Evolutionary conservation across 306 rosid genomes (phyloP).

Genomic region (Aeschynomene evenia): DNA sequence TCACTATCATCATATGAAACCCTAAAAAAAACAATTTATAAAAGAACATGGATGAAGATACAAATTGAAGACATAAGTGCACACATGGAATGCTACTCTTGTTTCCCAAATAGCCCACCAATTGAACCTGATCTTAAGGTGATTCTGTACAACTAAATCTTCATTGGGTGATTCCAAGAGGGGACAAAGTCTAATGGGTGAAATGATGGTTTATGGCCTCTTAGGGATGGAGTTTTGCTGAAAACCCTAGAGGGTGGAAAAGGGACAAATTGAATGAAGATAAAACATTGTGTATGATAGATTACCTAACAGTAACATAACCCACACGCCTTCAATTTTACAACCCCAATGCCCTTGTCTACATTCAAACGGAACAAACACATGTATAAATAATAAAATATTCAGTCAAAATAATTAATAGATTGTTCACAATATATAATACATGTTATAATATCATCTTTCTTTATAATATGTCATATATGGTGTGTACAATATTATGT

Average conservation of each 20-base stretch:
- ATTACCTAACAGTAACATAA: conserved; percentile 42
- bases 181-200: conserved; percentile 35
- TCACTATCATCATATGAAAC: conserved; percentile 15
- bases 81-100: conserved; percentile 25
- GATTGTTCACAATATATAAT: too few relatives aligned
- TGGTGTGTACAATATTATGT: too few relatives aligned
- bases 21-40: conserved; percentile 10
- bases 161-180: conserved; percentile 25
- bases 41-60: conserved; percentile 32
- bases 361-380: conserved; percentile 39
- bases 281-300: conserved; percentile 37
- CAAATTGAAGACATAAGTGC: conserved; percentile 6
- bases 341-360: conserved; percentile 55
- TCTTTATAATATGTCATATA: too few relatives aligned
- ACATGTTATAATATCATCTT: too few relatives aligned
- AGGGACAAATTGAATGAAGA: conserved; percentile 48
- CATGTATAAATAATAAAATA: too few relatives aligned
- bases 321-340: conserved; percentile 36
- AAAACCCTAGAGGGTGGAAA: conserved; percentile 36
- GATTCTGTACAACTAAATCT: conserved; percentile 17
- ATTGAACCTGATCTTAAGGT: conserved; percentile 20
- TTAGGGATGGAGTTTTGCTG: conserved; percentile 66
- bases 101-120: conserved; percentile 32
- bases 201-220: conserved; percentile 45
- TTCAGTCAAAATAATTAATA: too few relatives aligned